Percentiles rank a stretch among this genome's conserved stretches.
Evolutionary conservation across 345 rosid genomes (phyloP).

Genomic region (Acer yangbiense): DNA sequence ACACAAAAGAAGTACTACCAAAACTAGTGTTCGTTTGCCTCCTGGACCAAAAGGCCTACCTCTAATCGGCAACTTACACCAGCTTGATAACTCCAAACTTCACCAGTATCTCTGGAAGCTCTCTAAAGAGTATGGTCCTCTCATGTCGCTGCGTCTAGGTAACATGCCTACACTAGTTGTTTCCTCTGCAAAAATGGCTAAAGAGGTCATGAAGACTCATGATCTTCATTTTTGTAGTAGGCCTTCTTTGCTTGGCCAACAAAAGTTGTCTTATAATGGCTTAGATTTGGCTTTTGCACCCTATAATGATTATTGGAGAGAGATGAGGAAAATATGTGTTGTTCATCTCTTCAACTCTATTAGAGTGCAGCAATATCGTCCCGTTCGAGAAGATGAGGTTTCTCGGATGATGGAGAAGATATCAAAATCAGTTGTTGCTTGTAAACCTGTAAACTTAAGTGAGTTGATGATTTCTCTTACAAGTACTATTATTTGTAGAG

Average conservation of each 20-base stretch:
- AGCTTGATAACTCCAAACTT: neutral
- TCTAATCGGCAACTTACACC: neutral
- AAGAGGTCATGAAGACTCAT: conserved; percentile 25
- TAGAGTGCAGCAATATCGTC: conserved; percentile 16
- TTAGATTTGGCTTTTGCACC: conserved; percentile 33
- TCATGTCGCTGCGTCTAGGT: conserved; percentile 35
- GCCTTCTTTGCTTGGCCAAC: conserved; percentile 13
- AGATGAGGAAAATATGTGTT: conserved; percentile 28
- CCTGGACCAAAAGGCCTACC: conserved; percentile 35
- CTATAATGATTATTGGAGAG: conserved; percentile 24
- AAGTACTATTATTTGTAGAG: conserved; percentile 20
- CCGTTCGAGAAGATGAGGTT: conserved; percentile 32
- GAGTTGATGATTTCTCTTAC: conserved; percentile 19
- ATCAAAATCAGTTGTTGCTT: neutral
- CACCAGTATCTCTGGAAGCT: conserved; percentile 32
- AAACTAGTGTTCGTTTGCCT: conserved; percentile 8
- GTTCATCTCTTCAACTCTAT: conserved; percentile 31
- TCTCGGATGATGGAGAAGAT: conserved; percentile 25
- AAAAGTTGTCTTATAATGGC: neutral
- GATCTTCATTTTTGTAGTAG: conserved; percentile 33
- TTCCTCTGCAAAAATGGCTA: conserved; percentile 32
- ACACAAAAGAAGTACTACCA: neutral
- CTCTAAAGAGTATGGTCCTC: conserved; percentile 31
- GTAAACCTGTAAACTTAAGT: conserved; percentile 14
- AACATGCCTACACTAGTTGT: conserved; percentile 16